phyloP scores from a whole-genome alignment of 306 rosid genomes.

The Gillenia trifoliata region DNA sequence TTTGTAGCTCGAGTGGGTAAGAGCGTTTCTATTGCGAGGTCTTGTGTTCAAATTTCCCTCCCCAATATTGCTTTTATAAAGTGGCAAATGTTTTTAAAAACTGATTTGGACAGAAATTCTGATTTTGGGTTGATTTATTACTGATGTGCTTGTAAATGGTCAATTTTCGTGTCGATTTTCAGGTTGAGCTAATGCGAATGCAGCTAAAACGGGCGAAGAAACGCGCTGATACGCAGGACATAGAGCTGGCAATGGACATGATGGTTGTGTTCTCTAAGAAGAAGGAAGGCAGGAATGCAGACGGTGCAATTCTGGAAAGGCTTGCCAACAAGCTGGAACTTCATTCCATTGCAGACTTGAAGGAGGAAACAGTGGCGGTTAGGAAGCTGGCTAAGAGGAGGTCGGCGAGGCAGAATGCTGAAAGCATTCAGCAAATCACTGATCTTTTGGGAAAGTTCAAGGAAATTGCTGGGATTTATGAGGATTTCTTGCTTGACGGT shows the following conservation, averaged over 20 bases:
- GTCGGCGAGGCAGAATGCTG: constrained; percentile 37
- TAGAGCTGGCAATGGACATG: constrained; percentile 92
- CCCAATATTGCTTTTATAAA: too few relatives aligned
- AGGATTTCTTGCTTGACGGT: constrained; percentile 35
- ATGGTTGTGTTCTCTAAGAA: constrained; percentile 65
- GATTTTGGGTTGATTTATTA: background rate
- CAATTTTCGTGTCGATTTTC: constrained; percentile 14
- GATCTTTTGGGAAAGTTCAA: constrained; percentile 58
- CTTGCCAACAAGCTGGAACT: constrained; percentile 70
- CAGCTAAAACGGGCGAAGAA: constrained; percentile 71
- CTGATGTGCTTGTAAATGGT: constrained; percentile 8
- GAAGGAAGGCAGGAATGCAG: constrained; percentile 53
- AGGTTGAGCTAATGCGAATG: constrained; percentile 76
- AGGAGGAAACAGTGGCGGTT: constrained; percentile 57
- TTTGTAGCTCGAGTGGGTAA: too few relatives aligned
- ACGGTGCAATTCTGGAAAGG: constrained; percentile 65
- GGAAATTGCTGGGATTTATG: constrained; percentile 53
- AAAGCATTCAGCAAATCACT: constrained; percentile 48
- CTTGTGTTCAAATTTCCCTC: too few relatives aligned
- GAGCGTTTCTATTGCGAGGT: too few relatives aligned
- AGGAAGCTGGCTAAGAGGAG: constrained; percentile 48
- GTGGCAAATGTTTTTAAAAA: background rate
- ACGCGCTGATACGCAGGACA: constrained; percentile 79
- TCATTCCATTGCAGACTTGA: constrained; percentile 53
- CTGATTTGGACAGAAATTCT: background rate